Conservation (phyloP, 177 flowering plant genomes). For the Vitis hybrid region DNA sequence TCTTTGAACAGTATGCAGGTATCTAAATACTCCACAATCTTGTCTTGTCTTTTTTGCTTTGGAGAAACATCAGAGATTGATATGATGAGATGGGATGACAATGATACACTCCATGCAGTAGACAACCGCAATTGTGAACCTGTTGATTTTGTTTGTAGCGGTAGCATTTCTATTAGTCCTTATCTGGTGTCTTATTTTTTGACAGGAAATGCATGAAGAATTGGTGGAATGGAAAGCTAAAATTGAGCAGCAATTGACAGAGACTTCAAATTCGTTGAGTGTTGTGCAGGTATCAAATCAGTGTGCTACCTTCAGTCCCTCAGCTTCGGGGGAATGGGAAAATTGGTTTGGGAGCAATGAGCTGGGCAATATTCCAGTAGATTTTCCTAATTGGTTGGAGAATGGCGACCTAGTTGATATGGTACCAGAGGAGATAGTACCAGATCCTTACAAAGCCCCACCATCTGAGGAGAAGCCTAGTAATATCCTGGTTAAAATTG, state of each 20-base stretch:
- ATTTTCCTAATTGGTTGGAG: constrained; percentile 25
- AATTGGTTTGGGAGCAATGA: constrained; percentile 33
- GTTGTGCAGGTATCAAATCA: constrained; percentile 24
- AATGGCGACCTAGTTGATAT: constrained; percentile 15
- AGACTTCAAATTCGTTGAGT: constrained; percentile 23
- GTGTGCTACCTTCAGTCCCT: constrained; percentile 16
- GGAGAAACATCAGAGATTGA: no score
- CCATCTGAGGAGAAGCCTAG: constrained; percentile 15
- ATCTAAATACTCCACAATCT: background rate
- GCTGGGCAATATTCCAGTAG: constrained; percentile 19
- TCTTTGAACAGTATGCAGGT: constrained; percentile 40
- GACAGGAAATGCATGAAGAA: constrained; percentile 25
- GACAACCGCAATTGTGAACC: no score
- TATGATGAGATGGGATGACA: background rate
- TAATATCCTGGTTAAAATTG: constrained; percentile 8
- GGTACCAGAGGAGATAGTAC: constrained; percentile 8
- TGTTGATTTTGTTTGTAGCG: no score
- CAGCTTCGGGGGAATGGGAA: constrained; percentile 32
- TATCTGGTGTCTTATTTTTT: constrained; percentile 1
- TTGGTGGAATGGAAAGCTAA: constrained; percentile 31
- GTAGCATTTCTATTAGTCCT: no score
- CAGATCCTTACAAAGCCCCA: background rate
- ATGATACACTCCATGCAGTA: no score
- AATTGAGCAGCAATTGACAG: constrained; percentile 30
- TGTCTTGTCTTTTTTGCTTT: background rate